These are phyloP conservation scores for Boletales sp. DNA, from an alignment of 768 basidiomycete species.

Conservation along the genomic window DNA sequence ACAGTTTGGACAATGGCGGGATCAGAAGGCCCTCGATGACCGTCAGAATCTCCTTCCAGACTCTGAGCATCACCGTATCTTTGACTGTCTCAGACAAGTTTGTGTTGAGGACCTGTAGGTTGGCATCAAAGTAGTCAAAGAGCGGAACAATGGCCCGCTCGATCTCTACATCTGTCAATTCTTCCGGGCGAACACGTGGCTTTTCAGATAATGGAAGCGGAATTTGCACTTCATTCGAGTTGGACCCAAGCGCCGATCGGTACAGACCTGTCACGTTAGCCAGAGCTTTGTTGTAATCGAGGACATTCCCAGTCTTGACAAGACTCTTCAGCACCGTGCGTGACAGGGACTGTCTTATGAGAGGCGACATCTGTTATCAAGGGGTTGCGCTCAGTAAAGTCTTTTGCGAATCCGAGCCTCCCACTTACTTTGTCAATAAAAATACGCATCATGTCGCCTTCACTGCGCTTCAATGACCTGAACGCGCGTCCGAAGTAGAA, in stretches of 20 bases:
- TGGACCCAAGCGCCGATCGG: slow-evolving; percentile 70
- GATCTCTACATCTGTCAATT: slow-evolving; percentile 89
- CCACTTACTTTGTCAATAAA: slow-evolving; percentile 89
- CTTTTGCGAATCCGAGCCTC: background rate
- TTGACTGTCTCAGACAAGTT: slow-evolving; percentile 81
- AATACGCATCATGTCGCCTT: slow-evolving; percentile 92
- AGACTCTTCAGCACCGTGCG: slow-evolving; percentile 71
- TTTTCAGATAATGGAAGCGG: slow-evolving; percentile 74
- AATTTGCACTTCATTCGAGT: slow-evolving; percentile 67
- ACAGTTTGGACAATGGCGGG: slow-evolving; percentile 80
- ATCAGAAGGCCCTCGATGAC: slow-evolving; percentile 87
- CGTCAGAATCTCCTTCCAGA: slow-evolving; percentile 94
- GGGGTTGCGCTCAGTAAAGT: background rate
- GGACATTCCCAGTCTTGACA: slow-evolving; percentile 53
- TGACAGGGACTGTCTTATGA: slow-evolving; percentile 85
- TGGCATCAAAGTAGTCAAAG: slow-evolving; percentile 96
- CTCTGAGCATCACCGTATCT: slow-evolving; percentile 85
- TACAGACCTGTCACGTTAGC: slow-evolving; percentile 80
- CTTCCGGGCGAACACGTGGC: slow-evolving; percentile 72
- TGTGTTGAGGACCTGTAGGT: slow-evolving; percentile 86
- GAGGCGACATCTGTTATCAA: slow-evolving; percentile 78
- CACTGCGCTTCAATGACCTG: slow-evolving; percentile 87
- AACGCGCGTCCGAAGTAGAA: slow-evolving; percentile 98
- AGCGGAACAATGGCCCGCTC: slow-evolving; percentile 88
- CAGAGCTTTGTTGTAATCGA: slow-evolving; percentile 90